These are phyloP conservation scores for Yamadazyma sp. DNA, from an alignment of 805 yeast species.

Conservation along the genomic window DNA sequence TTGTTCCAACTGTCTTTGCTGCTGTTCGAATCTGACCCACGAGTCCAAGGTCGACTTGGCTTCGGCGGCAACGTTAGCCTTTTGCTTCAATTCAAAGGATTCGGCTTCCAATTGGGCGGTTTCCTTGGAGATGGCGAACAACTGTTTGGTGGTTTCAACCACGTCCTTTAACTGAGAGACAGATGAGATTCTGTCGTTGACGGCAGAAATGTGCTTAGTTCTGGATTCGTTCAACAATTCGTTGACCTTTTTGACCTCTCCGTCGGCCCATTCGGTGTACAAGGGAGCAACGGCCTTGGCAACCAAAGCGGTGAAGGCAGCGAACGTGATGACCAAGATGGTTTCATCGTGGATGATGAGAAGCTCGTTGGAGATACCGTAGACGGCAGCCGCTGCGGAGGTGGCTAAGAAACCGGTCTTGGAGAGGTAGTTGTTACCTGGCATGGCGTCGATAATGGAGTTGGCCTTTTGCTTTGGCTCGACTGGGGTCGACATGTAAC, in stretches of 20 bases:
- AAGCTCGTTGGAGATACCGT: slow-evolving; percentile 91
- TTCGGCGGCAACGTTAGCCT: slow-evolving; percentile 81
- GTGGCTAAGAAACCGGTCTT: slow-evolving; percentile 97
- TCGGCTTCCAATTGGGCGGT: slow-evolving; percentile 95
- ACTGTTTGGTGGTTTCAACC: slow-evolving; percentile 83
- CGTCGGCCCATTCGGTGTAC: slow-evolving; percentile 91
- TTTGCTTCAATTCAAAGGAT: slow-evolving; percentile 89
- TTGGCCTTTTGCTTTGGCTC: slow-evolving; percentile 92
- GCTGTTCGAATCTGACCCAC: slow-evolving; percentile 98
- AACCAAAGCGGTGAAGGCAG: slow-evolving; percentile 69
- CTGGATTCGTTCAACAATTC: slow-evolving; percentile 85
- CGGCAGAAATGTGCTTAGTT: slow-evolving; percentile 87
- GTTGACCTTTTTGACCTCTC: slow-evolving; percentile 77
- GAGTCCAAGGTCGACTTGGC: slow-evolving; percentile 96
- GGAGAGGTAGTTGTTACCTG: slow-evolving; percentile 83
- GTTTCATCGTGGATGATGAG: slow-evolving; percentile 94
- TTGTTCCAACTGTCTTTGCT: slow-evolving; percentile 95
- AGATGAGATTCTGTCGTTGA: slow-evolving; percentile 84
- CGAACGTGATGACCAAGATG: slow-evolving; percentile 76
- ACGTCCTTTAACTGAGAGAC: slow-evolving; percentile 91
- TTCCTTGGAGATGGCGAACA: slow-evolving; percentile 93
- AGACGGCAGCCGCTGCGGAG: slow-evolving; percentile 88
- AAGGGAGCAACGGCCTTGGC: slow-evolving; percentile 92
- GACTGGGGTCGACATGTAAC: slow-evolving; percentile 64
- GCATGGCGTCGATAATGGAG: slow-evolving; percentile 86